Conservation (phyloP, 345 rosid genomes). For the Hibiscus trionum region DNA sequence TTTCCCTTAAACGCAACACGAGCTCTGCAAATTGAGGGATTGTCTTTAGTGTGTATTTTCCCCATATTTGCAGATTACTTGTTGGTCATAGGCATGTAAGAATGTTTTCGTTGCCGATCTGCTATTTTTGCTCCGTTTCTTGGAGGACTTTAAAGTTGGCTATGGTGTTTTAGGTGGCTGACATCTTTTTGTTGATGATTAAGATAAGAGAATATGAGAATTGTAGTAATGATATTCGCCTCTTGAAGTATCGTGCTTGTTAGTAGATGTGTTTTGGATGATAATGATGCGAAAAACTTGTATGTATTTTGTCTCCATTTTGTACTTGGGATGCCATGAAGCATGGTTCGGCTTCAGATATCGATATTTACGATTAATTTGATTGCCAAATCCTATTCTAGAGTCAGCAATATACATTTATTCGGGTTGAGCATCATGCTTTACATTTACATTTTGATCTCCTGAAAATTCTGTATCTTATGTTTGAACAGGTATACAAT, state of each 20-base stretch:
- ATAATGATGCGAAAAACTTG: not conserved
- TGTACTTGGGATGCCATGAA: not conserved
- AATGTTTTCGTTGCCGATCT: not conserved
- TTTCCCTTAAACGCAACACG: not conserved
- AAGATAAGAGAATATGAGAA: not conserved
- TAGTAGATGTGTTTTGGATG: not conserved
- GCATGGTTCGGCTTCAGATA: not conserved
- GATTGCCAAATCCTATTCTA: not conserved
- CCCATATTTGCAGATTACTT: not conserved
- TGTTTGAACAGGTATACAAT: conserved; percentile 44
- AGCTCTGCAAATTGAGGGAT: not conserved
- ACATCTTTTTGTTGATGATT: not conserved
- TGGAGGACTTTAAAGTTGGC: not conserved
- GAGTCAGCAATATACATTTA: not conserved
- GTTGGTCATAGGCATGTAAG: not conserved
- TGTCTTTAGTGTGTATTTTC: not conserved
- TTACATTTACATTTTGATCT: not conserved
- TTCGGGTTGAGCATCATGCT: not conserved
- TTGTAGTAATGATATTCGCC: not conserved
- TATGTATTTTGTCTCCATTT: not conserved
- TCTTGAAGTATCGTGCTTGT: not conserved
- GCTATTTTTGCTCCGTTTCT: not conserved
- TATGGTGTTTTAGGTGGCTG: not conserved
- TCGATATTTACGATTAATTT: not conserved
- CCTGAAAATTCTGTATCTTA: not conserved